Base-by-base conservation (phyloP, 441 rosid species). In the Geranium incanum region DNA sequence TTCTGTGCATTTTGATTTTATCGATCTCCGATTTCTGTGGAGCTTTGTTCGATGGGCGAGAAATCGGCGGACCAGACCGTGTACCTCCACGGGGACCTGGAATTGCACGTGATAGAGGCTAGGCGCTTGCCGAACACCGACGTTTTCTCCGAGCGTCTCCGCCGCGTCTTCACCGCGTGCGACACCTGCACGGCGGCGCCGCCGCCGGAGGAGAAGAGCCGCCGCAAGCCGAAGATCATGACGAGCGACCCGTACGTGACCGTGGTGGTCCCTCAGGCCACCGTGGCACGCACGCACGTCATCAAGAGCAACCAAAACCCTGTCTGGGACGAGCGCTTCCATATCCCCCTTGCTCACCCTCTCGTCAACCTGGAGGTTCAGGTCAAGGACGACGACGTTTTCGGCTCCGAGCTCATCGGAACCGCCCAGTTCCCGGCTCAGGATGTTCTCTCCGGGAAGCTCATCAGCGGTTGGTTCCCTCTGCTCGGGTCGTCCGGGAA, bases 161-260 rank as follows among this genome's bases (percentile, higher is more conserved):
- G 91, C 23, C 82, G 84, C 3, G 83, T 74, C 69, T 81, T 88
- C 71, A 11, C 69, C 12, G 79, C 81, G 0, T 81, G 43, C 43
- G 43, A 23, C 33, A 1, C 33, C 33, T 23, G 33, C 33, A 23
- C 33, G 33, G 33, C 43, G 7, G 7, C 43, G 43, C 43, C 43
- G 43, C 7, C 43, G 0, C 6, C 7, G 43, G 43, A 38, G 43
- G 3, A 6, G 43, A 38, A 38, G 43, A 6, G 43, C 6, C 43
- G 3, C 43, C 43, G 5, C 41, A 81, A 73, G 52, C 74, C 75
- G 33, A 87, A 82, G 68, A 88, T 89, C 70, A 90, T 92, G 70
- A 92, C 96, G 62, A 92, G 96, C 79, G 97, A 92, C 19, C 94
- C 97, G 1, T 92, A 92, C 75, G 96, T 88, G 11, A 87, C 89